These are phyloP conservation scores for Iberis pinnata DNA, from an alignment of 345 rosid species.

Conservation along the genomic window DNA sequence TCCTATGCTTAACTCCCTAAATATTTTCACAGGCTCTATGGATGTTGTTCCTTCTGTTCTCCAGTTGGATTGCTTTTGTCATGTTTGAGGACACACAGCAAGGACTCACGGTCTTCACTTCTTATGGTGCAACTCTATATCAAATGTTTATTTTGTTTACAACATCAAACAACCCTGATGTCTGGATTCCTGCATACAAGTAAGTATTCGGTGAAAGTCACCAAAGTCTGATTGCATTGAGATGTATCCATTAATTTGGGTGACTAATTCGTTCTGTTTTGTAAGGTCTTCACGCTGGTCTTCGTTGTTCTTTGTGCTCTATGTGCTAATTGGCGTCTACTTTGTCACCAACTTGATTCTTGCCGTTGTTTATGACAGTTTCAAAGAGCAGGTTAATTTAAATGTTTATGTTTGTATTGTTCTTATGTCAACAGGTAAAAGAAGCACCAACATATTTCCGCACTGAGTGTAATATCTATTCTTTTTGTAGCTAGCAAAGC, in stretches of 20 bases:
- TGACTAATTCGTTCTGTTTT: slow-evolving; percentile 22
- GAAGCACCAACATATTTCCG: neutral
- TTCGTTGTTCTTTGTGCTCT: slow-evolving; percentile 66
- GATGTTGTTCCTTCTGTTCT: slow-evolving; percentile 76
- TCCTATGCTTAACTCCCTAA: slow-evolving; percentile 19
- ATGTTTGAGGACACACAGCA: slow-evolving; percentile 93
- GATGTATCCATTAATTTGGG: slow-evolving; percentile 13
- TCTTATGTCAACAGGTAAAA: neutral
- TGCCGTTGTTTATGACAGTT: slow-evolving; percentile 95
- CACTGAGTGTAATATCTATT: slow-evolving; percentile 5
- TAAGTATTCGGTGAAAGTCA: slow-evolving; percentile 40
- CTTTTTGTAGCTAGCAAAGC: slow-evolving; percentile 66
- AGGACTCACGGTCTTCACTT: slow-evolving; percentile 60
- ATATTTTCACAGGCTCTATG: slow-evolving; percentile 63
- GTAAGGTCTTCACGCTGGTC: slow-evolving; percentile 89
- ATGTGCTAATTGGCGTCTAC: slow-evolving; percentile 84
- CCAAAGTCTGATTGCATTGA: slow-evolving; percentile 3
- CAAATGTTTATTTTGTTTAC: slow-evolving; percentile 89
- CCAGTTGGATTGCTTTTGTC: slow-evolving; percentile 95
- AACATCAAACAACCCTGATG: slow-evolving; percentile 98
- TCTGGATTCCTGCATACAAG: slow-evolving; percentile 98
- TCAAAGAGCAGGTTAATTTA: slow-evolving; percentile 71
- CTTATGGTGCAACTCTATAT: slow-evolving; percentile 74
- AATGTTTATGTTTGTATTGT: slow-evolving; percentile 6
- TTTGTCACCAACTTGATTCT: slow-evolving; percentile 95